Conservation (phyloP, 2,329 filamentous ascomycete species). For the Plenodomus biglobosus region DNA sequence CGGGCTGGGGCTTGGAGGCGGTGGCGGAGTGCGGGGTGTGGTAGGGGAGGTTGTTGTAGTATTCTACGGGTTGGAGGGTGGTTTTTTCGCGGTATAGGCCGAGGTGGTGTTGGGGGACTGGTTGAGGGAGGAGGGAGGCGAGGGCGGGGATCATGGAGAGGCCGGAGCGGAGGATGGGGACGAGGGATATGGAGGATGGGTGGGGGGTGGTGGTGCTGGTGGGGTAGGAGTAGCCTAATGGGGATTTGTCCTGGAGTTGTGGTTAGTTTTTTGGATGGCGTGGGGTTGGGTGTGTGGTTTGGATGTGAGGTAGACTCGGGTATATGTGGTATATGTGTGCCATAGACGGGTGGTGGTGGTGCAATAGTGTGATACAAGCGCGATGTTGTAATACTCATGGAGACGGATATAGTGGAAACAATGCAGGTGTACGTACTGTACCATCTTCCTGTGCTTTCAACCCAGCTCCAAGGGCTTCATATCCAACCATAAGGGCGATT, state of each 20-base stretch:
- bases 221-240: constrained; percentile 74
- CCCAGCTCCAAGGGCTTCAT: constrained; percentile 72
- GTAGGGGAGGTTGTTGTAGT: constrained; percentile 95
- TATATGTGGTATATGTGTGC: background rate
- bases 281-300: background rate
- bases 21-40: constrained; percentile 56
- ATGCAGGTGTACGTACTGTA: constrained; percentile 57
- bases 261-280: constrained; percentile 2
- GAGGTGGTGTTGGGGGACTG: constrained; percentile 87
- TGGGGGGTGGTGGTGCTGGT: constrained; percentile 64
- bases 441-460: constrained; percentile 61
- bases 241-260: constrained; percentile 66
- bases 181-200: constrained; percentile 71
- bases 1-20: constrained; percentile 41
- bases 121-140: constrained; percentile 75
- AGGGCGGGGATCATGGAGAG: constrained; percentile 88
- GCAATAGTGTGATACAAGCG: background rate
- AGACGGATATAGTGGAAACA: background rate
- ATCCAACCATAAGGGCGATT: constrained; percentile 78
- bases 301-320: too few relatives aligned
- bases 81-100: constrained; percentile 90
- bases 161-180: constrained; percentile 91
- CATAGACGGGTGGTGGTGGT: background rate
- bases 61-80: constrained; percentile 87
- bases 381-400: background rate